Evolutionary conservation across 148 eudicot species (phyloP).

Genomic region (Chenopodium berlandieri): DNA sequence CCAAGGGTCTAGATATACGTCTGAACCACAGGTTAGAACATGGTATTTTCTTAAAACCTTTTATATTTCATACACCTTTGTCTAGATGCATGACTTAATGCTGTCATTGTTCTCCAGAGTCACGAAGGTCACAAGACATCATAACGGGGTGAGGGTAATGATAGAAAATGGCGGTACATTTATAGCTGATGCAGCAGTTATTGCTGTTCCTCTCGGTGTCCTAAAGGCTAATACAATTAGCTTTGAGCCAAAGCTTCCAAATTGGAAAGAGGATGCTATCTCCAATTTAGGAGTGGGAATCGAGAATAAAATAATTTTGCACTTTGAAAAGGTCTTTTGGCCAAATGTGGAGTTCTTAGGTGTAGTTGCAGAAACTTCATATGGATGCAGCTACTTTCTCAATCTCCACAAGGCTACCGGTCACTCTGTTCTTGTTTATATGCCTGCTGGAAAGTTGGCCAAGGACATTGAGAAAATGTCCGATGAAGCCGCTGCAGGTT

Average conservation of each 20-base stretch:
- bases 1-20: constrained; percentile 87
- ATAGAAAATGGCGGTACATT: constrained; percentile 72
- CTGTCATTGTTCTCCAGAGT: constrained; percentile 46
- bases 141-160: constrained; percentile 76
- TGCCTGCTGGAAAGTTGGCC: constrained; percentile 98
- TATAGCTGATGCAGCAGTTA: constrained; percentile 85
- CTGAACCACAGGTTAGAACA: constrained; percentile 55
- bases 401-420: constrained; percentile 99
- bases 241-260: constrained; percentile 94
- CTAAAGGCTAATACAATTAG: constrained; percentile 60
- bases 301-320: constrained; percentile 89
- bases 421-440: constrained; percentile 88
- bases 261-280: constrained; percentile 91
- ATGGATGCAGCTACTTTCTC: constrained; percentile 95
- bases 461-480: constrained; percentile 91
- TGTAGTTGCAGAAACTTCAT: constrained; percentile 90
- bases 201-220: constrained; percentile 88
- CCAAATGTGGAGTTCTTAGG: constrained; percentile 98
- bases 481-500: constrained; percentile 91
- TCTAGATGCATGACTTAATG: not conserved
- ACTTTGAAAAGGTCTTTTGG: constrained; percentile 93
- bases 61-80: not conserved
- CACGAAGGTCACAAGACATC: constrained; percentile 57
- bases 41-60: not conserved
- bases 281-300: constrained; percentile 87